phyloP scores from a whole-genome alignment of 1,139 yeast genomes.

The Geotrichum fermentans region DNA sequence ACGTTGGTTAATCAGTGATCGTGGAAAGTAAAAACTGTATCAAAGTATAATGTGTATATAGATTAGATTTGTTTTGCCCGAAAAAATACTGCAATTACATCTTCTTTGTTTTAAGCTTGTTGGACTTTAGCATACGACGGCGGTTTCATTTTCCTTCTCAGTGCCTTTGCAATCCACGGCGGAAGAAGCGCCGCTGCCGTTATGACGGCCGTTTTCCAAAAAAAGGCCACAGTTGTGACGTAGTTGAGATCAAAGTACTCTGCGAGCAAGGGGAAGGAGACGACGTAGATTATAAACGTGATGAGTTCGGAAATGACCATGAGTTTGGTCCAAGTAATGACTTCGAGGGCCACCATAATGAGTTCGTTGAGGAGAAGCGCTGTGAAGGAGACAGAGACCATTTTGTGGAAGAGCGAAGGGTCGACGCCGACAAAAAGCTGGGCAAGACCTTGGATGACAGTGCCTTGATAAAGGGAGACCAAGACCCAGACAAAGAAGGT shows the following conservation, averaged over 20 bases:
- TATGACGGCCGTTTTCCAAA: slow-evolving; percentile 66
- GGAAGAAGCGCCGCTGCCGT: slow-evolving; percentile 74
- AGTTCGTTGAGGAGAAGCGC: slow-evolving; percentile 79
- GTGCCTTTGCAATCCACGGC: slow-evolving; percentile 77
- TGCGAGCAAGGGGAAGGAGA: slow-evolving; percentile 71
- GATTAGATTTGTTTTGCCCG: too few species aligned
- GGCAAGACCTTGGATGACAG: slow-evolving; percentile 67
- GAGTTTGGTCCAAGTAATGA: slow-evolving; percentile 78
- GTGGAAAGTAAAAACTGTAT: too few species aligned
- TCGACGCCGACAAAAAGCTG: slow-evolving; percentile 69
- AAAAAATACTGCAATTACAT: too few species aligned
- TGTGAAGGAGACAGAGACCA: slow-evolving; percentile 84
- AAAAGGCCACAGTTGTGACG: slow-evolving; percentile 52
- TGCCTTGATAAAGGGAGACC: slow-evolving; percentile 84
- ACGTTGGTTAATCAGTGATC: not conserved
- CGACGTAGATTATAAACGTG: slow-evolving; percentile 63
- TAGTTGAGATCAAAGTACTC: slow-evolving; percentile 78
- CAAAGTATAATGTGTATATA: too few species aligned
- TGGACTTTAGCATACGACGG: slow-evolving; percentile 98
- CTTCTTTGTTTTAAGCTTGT: slow-evolving; percentile 16
- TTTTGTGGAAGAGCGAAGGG: slow-evolving; percentile 50
- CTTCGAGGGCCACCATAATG: slow-evolving; percentile 88
- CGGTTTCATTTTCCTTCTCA: slow-evolving; percentile 74
- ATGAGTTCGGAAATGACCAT: slow-evolving; percentile 72
- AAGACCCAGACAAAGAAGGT: slow-evolving; percentile 91